Evolutionary conservation across 1,284 basidiomycete genomes (phyloP).

Genomic region (Peniophora sp.): DNA sequence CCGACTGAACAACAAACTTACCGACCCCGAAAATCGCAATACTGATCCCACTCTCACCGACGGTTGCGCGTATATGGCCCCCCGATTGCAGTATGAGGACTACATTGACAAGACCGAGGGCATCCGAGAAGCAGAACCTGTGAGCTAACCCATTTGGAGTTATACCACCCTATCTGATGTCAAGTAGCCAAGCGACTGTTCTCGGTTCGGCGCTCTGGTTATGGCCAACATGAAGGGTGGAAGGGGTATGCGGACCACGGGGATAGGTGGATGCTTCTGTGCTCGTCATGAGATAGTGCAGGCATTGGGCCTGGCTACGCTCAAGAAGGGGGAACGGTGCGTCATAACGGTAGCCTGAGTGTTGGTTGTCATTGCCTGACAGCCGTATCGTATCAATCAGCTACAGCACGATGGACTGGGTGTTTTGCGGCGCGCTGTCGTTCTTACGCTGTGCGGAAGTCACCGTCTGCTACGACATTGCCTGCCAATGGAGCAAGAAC

Average conservation of each 20-base stretch:
- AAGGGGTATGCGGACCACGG: constrained; percentile 19
- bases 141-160: not conserved
- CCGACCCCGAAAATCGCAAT: not conserved
- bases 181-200: not conserved
- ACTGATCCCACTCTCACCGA: constrained; percentile 13
- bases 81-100: constrained; percentile 6
- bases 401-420: constrained; percentile 30
- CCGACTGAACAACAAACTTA: constrained; percentile 14
- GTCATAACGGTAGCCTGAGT: too few species aligned
- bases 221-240: constrained; percentile 15
- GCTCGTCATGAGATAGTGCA: constrained; percentile 24
- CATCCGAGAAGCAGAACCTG: not conserved
- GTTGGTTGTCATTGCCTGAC: too few species aligned
- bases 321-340: constrained; percentile 30
- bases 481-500: constrained; percentile 24
- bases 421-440: constrained; percentile 17
- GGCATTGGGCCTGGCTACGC: constrained; percentile 23
- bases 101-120: not conserved
- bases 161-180: not conserved
- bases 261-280: constrained; percentile 24
- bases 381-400: constrained; percentile 6
- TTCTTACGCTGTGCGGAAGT: constrained; percentile 7
- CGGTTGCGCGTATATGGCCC: constrained; percentile 18
- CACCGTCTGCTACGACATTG: constrained; percentile 27
- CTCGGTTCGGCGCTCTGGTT: constrained; percentile 17